Conservation (phyloP, 768 basidiomycete genomes). For the Cystofilobasidium ferigula region DNA sequence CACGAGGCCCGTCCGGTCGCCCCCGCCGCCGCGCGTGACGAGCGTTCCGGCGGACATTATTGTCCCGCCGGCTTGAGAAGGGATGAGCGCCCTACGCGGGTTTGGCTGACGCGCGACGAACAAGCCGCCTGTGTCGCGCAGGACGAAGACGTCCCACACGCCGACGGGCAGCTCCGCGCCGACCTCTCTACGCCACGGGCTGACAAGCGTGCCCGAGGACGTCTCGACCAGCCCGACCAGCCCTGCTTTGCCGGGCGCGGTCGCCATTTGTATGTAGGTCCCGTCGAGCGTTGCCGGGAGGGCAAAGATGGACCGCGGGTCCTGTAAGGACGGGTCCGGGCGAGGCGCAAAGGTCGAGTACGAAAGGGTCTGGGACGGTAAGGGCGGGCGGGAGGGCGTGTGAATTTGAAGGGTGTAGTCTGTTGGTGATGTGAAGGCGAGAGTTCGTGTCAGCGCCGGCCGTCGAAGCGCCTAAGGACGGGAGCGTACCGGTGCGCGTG, state of each 20-base stretch:
- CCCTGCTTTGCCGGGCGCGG: background rate
- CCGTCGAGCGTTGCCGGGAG: background rate
- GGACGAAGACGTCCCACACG: constrained; percentile 1
- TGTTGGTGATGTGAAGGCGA: constrained; percentile 32
- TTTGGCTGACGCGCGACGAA: background rate
- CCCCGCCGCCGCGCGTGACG: background rate
- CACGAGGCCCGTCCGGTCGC: background rate
- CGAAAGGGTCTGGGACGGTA: constrained; percentile 34
- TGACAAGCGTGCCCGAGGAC: background rate
- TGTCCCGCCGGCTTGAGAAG: background rate
- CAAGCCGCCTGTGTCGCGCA: background rate
- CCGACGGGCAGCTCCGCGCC: background rate
- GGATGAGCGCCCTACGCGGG: background rate
- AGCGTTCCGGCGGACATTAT: background rate
- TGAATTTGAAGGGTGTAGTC: constrained; percentile 86
- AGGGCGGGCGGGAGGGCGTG: constrained; percentile 42
- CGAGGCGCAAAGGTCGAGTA: constrained; percentile 8
- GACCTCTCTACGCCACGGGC: background rate
- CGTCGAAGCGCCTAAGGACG: background rate
- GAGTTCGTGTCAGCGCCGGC: background rate
- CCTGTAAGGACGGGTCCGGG: background rate
- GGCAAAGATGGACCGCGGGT: background rate
- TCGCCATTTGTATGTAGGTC: constrained; percentile 7
- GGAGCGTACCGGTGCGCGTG: constrained; percentile 52
- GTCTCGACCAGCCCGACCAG: background rate